phyloP scores from a whole-genome alignment of 306 rosid genomes.

The Castanospermum australe region DNA sequence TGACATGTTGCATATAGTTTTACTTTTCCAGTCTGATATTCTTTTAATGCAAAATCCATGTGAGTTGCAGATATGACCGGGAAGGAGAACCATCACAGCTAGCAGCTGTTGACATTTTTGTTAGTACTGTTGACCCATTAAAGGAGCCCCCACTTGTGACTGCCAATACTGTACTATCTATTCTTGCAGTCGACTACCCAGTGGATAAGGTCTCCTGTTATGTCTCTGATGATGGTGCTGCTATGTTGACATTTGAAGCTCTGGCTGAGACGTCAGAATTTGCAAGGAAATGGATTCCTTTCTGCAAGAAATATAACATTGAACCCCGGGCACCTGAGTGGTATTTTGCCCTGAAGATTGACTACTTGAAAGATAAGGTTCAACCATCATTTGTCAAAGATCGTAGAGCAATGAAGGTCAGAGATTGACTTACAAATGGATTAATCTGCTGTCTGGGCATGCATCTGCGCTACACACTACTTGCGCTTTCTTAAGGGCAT shows the following conservation, averaged over 20 bases:
- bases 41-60: constrained; percentile 1
- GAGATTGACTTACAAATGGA: constrained; percentile 16
- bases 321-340: constrained; percentile 96
- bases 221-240: constrained; percentile 94
- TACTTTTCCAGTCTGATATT: not conserved
- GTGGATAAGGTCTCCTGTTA: constrained; percentile 92
- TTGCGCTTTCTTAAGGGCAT: not conserved
- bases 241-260: constrained; percentile 90
- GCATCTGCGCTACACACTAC: not conserved
- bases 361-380: constrained; percentile 90
- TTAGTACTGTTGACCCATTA: constrained; percentile 93
- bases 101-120: constrained; percentile 89
- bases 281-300: constrained; percentile 91
- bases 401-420: constrained; percentile 90
- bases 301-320: constrained; percentile 68
- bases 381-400: constrained; percentile 88
- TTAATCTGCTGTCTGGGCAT: not conserved
- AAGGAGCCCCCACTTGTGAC: constrained; percentile 96
- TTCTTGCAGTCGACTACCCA: constrained; percentile 90
- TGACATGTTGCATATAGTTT: not conserved
- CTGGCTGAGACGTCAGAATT: constrained; percentile 84
- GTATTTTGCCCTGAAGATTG: constrained; percentile 82
- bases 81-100: constrained; percentile 89
- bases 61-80: constrained; percentile 72
- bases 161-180: constrained; percentile 86